These are phyloP conservation scores for Cadophora luteo-olivacea DNA, from an alignment of 2,329 filamentous ascomycete species.

Conservation along the genomic window DNA sequence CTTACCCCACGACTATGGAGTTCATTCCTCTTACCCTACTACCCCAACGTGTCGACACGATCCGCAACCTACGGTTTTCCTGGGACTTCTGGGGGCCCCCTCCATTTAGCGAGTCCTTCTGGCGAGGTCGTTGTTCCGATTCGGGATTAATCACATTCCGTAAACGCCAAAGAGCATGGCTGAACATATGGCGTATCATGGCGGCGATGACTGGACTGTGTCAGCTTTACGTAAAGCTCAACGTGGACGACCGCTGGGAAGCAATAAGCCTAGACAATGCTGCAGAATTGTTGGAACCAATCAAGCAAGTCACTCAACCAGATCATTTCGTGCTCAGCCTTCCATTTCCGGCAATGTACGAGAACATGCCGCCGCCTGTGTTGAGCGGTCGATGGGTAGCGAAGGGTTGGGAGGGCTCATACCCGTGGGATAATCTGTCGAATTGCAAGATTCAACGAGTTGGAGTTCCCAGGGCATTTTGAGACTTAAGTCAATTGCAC, in stretches of 20 bases:
- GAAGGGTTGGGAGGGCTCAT: constrained; percentile 21
- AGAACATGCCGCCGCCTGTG: constrained; percentile 16
- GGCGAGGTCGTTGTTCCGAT: constrained; percentile 5
- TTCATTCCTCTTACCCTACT: constrained; percentile 6
- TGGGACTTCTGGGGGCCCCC: constrained; percentile 7
- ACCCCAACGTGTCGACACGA: constrained; percentile 12
- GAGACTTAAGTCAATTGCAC: constrained; percentile 8
- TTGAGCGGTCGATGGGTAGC: constrained; percentile 12
- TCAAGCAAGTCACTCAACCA: constrained; percentile 22
- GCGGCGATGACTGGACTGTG: constrained; percentile 6
- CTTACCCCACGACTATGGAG: not conserved
- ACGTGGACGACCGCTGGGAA: constrained; percentile 1
- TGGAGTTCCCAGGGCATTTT: constrained; percentile 8
- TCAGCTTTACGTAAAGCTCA: constrained; percentile 8
- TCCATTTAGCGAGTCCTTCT: constrained; percentile 7
- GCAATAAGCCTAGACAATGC: constrained; percentile 13
- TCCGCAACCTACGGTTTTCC: constrained; percentile 11
- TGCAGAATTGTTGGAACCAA: constrained; percentile 19
- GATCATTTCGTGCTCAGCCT: constrained; percentile 18
- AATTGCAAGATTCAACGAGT: constrained; percentile 20
- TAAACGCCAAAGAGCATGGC: constrained; percentile 7
- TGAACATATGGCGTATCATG: constrained; percentile 6
- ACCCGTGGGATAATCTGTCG: constrained; percentile 23
- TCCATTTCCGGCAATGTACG: constrained; percentile 21
- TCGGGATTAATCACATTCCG: constrained; percentile 4